phyloP scores from a whole-genome alignment of 306 rosid species.

The Vicia sativa region DNA sequence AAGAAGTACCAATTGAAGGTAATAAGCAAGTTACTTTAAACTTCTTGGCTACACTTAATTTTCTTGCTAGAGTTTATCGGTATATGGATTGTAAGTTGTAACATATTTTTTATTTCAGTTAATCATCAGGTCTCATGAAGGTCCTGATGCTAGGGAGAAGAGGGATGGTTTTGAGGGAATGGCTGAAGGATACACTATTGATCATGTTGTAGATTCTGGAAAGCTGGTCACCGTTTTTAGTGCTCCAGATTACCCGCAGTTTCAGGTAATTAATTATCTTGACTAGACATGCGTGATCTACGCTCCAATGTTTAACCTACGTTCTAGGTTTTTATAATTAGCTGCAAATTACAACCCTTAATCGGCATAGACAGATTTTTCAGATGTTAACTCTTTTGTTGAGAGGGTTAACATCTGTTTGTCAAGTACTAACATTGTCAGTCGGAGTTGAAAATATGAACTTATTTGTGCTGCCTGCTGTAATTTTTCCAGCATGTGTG shows the following conservation, averaged over 20 bases:
- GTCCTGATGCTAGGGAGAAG: constrained; percentile 94
- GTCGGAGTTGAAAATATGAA: not conserved
- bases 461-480: too few species aligned
- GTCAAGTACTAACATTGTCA: not conserved
- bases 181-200: constrained; percentile 85
- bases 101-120: constrained; percentile 50
- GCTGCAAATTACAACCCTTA: not conserved
- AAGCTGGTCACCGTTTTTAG: constrained; percentile 82
- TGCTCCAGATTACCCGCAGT: constrained; percentile 96
- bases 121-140: constrained; percentile 93
- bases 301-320: constrained; percentile 8
- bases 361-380: not conserved
- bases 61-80: not conserved
- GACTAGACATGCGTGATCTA: not conserved
- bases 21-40: constrained; percentile 15
- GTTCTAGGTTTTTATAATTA: not conserved
- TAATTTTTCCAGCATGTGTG: too few species aligned
- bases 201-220: constrained; percentile 89
- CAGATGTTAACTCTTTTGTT: constrained; percentile 6
- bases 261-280: constrained; percentile 60
- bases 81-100: constrained; percentile 35
- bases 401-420: constrained; percentile 4
- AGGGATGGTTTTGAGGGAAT: constrained; percentile 79
- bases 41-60: not conserved
- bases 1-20: constrained; percentile 71